Conservation (phyloP, 345 rosid species). For the Hibiscus syriacus region DNA sequence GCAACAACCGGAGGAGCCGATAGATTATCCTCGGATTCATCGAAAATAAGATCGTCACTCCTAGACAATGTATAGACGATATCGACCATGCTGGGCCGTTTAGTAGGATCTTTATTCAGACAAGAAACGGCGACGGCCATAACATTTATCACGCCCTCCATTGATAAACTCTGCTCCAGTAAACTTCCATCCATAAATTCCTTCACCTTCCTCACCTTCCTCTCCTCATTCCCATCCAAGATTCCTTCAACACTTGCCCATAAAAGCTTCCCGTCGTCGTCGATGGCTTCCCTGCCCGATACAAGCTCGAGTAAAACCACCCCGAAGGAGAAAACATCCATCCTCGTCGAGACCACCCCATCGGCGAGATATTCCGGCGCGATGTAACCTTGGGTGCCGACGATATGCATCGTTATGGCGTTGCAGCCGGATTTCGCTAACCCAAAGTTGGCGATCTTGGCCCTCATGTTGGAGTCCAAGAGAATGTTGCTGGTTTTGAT, state of each 20-base stretch:
- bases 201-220: constrained; percentile 22
- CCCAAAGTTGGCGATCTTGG: constrained; percentile 66
- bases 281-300: constrained; percentile 45
- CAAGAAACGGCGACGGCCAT: constrained; percentile 46
- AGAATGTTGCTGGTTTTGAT: constrained; percentile 64
- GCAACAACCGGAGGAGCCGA: constrained; percentile 23
- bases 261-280: constrained; percentile 40
- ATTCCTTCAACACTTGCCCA: constrained; percentile 31
- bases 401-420: constrained; percentile 67
- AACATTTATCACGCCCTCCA: constrained; percentile 45
- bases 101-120: constrained; percentile 40
- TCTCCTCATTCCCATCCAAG: constrained; percentile 31
- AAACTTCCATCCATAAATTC: constrained; percentile 40
- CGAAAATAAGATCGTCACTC: constrained; percentile 40
- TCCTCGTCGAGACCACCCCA: constrained; percentile 57
- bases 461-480: constrained; percentile 51
- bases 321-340: constrained; percentile 69
- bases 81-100: constrained; percentile 62
- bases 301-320: constrained; percentile 69
- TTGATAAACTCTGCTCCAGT: constrained; percentile 24
- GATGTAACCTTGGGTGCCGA: constrained; percentile 71
- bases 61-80: constrained; percentile 53
- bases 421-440: constrained; percentile 75
- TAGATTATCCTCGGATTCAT: constrained; percentile 34
- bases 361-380: constrained; percentile 62